These are phyloP conservation scores for Discostella stelligeroides DNA, from an alignment of 108 stramenopile genomes.

Conservation along the genomic window DNA sequence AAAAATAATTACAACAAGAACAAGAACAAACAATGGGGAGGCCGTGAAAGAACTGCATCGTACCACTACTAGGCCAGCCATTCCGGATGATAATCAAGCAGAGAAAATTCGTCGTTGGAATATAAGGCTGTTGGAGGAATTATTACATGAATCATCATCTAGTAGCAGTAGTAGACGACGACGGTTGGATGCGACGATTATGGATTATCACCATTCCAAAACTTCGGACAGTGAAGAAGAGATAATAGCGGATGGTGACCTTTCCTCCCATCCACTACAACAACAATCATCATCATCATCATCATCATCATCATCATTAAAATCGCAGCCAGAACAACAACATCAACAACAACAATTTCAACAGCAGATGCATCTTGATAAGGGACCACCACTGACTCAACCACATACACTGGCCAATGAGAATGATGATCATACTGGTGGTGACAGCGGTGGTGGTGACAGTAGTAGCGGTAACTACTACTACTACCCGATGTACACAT, in stretches of 20 bases:
- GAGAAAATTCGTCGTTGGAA: constrained; percentile 27
- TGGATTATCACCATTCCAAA: too few relatives aligned
- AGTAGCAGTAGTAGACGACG: too few relatives aligned
- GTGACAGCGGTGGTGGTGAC: neutral
- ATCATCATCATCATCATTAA: neutral
- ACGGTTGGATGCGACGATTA: too few relatives aligned
- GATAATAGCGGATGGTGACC: neutral
- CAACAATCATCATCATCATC: neutral
- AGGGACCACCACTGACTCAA: too few relatives aligned
- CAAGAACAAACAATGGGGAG: too few relatives aligned
- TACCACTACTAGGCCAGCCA: constrained; percentile 11
- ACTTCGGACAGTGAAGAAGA: too few relatives aligned
- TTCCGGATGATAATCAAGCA: constrained; percentile 14
- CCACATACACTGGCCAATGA: neutral
- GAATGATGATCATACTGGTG: neutral
- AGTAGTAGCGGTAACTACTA: neutral
- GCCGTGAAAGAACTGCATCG: too few relatives aligned
- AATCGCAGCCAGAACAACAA: too few relatives aligned
- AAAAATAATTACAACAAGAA: neutral
- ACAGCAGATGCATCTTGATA: too few relatives aligned
- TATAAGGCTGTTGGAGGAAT: neutral
- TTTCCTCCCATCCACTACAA: neutral
- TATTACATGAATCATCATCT: neutral
- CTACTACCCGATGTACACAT: constrained; percentile 8
- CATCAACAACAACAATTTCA: too few relatives aligned